Percentiles rank a stretch among this genome's conserved stretches.
These are phyloP conservation scores for Chaetomiaceae sp. DNA, from an alignment of 2,329 filamentous ascomycete genomes.

Conservation along the genomic window DNA sequence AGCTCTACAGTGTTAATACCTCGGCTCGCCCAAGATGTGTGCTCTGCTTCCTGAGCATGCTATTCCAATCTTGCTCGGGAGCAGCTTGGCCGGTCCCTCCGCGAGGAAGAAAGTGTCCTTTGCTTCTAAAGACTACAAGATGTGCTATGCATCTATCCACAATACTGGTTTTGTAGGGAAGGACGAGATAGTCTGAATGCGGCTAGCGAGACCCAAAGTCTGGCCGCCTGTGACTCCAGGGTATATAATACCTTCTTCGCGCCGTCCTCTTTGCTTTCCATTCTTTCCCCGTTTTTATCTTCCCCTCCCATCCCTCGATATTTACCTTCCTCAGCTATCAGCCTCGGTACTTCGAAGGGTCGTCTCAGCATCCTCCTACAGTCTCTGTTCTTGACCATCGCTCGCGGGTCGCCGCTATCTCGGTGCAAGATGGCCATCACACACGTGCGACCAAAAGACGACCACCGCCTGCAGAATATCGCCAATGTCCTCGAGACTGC, in stretches of 20 bases:
- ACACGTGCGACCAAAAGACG: slow-evolving; percentile 8
- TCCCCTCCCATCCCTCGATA: no score
- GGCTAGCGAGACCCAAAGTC: not conserved
- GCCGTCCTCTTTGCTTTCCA: not conserved
- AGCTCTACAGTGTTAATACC: no score
- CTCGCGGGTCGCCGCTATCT: not conserved
- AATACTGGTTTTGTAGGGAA: not conserved
- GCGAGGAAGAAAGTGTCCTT: no score
- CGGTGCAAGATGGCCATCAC: slow-evolving; percentile 10
- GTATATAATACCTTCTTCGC: slow-evolving; percentile 2
- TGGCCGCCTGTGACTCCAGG: not conserved
- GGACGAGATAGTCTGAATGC: not conserved
- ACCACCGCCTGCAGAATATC: slow-evolving; percentile 9
- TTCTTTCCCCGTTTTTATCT: not conserved
- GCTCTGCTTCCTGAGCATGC: no score
- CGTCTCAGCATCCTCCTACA: no score
- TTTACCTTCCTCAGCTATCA: no score
- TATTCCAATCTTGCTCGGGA: no score
- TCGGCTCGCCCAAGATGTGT: no score
- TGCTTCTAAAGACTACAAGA: no score
- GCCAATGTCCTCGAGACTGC: slow-evolving; percentile 5
- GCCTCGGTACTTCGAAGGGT: no score
- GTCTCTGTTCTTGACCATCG: no score
- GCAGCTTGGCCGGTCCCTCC: no score
- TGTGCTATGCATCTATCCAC: slow-evolving; percentile 1